phyloP scores from a whole-genome alignment of 164 flowering plant species.

The Litsea cubeba region DNA sequence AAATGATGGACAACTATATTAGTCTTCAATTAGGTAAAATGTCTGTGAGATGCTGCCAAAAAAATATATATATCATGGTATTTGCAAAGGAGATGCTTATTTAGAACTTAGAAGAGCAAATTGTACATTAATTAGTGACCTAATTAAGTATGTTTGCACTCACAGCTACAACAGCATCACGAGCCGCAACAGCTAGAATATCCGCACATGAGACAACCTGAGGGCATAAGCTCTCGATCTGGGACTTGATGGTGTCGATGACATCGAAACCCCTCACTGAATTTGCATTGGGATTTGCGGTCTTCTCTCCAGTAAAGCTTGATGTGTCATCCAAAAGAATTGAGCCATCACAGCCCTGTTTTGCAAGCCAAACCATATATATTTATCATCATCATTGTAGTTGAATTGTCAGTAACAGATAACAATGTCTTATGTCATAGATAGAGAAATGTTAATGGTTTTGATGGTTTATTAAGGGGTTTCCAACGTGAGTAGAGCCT shows the following conservation, averaged over 20 bases:
- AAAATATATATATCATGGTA: background rate
- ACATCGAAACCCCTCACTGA: slow-evolving; percentile 12
- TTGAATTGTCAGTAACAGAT: no score
- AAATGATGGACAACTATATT: background rate
- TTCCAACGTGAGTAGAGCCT: no score
- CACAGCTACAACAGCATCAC: slow-evolving; percentile 13
- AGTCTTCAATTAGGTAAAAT: no score
- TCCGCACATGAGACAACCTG: slow-evolving; percentile 13
- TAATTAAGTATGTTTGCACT: background rate
- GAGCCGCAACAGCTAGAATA: slow-evolving; percentile 12
- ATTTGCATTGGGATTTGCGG: slow-evolving; percentile 1
- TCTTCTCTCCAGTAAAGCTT: slow-evolving; percentile 14
- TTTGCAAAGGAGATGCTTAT: background rate
- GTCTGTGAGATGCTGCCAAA: no score
- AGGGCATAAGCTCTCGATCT: slow-evolving; percentile 8
- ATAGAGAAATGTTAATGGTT: no score
- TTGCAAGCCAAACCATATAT: background rate
- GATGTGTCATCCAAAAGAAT: slow-evolving; percentile 12
- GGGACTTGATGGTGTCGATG: slow-evolving; percentile 9
- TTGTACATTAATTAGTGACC: background rate
- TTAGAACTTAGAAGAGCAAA: background rate
- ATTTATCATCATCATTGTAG: background rate
- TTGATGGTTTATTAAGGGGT: background rate
- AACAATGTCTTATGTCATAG: no score
- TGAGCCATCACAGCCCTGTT: slow-evolving; percentile 14